These are phyloP conservation scores for Lathyrus oleraceus DNA, from an alignment of 306 rosid genomes.

Conservation along the genomic window DNA sequence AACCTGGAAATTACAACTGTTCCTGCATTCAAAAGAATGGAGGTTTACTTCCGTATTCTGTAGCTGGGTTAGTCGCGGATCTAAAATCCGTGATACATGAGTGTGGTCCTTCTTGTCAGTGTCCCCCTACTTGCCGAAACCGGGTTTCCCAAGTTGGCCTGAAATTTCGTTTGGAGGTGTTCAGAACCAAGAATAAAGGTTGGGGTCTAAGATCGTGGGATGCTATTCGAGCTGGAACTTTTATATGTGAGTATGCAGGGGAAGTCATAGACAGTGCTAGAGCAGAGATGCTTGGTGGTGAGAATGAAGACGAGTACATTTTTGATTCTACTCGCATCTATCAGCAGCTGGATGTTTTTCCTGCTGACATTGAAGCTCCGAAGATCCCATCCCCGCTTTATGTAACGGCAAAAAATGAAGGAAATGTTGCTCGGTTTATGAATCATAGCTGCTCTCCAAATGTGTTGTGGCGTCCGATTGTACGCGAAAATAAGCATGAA, in stretches of 20 bases:
- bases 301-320: conserved; percentile 66
- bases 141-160: conserved; percentile 73
- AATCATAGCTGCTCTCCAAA: conserved; percentile 94
- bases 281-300: conserved; percentile 63
- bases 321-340: conserved; percentile 75
- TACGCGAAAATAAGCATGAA: conserved; percentile 61
- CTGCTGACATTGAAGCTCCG: conserved; percentile 67
- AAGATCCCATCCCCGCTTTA: conserved; percentile 69
- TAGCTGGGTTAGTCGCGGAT: conserved; percentile 57
- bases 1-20: conserved; percentile 56
- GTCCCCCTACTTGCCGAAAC: conserved; percentile 77
- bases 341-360: conserved; percentile 65
- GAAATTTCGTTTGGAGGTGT: conserved; percentile 80
- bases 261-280: conserved; percentile 68
- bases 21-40: conserved; percentile 74
- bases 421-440: conserved; percentile 95
- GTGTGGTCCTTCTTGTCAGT: conserved; percentile 79
- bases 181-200: conserved; percentile 71
- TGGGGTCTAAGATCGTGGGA: conserved; percentile 98
- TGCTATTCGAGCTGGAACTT: conserved; percentile 85
- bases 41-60: conserved; percentile 64
- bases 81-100: conserved; percentile 70
- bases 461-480: conserved; percentile 74
- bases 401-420: conserved; percentile 66
- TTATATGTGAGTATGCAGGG: conserved; percentile 88